Evolutionary conservation across 768 basidiomycete genomes (phyloP).

Genomic region (Leucosporidium scottii): DNA sequence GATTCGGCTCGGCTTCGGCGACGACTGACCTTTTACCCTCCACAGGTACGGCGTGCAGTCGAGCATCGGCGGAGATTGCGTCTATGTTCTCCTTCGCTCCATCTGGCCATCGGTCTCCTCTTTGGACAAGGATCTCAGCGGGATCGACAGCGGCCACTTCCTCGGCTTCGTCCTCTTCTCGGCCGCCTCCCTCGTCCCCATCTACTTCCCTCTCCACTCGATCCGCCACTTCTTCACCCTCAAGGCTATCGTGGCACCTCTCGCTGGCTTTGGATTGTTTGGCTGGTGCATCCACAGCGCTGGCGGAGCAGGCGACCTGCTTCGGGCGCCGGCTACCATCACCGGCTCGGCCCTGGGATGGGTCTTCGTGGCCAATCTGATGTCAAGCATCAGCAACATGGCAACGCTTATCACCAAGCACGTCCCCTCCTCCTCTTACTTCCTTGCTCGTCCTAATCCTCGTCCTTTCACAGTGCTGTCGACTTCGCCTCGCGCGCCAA

Average conservation of each 20-base stretch:
- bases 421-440: no score
- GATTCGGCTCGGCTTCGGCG: background rate
- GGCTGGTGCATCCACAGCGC: constrained; percentile 68
- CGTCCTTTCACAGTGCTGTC: no score
- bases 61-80: constrained; percentile 73
- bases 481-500: constrained; percentile 50
- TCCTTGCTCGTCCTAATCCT: no score
- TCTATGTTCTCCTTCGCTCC: constrained; percentile 64
- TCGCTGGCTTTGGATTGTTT: constrained; percentile 64
- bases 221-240: constrained; percentile 73
- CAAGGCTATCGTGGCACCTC: constrained; percentile 66
- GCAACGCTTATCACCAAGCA: constrained; percentile 48
- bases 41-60: constrained; percentile 49
- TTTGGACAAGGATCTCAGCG: constrained; percentile 46
- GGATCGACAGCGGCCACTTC: constrained; percentile 64
- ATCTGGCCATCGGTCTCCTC: constrained; percentile 59
- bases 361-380: constrained; percentile 64
- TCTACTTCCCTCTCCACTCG: constrained; percentile 63
- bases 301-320: constrained; percentile 66
- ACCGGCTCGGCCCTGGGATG: constrained; percentile 65
- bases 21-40: background rate
- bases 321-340: constrained; percentile 57
- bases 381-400: constrained; percentile 68
- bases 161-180: constrained; percentile 83
- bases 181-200: constrained; percentile 58